Base-by-base conservation (phyloP, 768 basidiomycete genomes). In the Termitomyces sp. region DNA sequence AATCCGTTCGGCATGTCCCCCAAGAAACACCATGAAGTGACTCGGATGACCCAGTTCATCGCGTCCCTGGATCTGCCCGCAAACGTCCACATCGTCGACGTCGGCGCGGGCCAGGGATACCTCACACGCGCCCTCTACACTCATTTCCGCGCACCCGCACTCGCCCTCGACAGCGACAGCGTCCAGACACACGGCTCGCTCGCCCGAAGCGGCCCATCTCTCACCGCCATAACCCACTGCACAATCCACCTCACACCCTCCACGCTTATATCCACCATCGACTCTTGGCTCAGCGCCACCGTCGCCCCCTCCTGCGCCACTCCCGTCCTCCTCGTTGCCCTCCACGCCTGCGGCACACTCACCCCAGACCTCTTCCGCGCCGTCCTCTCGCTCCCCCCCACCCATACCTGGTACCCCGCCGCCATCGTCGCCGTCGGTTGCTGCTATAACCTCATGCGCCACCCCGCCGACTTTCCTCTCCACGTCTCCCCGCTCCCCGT, bases 291-390 rank as follows among this genome's bases (percentile, higher is more conserved):
- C 1, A 3, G 10, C 41, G 10, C 41, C 41, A n/a, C 15, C n/a
- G 9, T 65, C 45, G 45, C 33, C 38, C 33, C 43, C 7, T 48
- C 58, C 33, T 33, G 6, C 70, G 33, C 66, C 7, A 64, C 69
- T 23, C 83, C 84, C 1, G 77, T 88, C 9, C 68, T 87, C 28
- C 70, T 90, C 43, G 79, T 89, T 31, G 89, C 83, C 17, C 75
- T 91, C 37, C 89, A 91, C 60, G 86, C 87, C 1, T 91, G 89
- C 60, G 89, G 89, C 4, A 84, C 87, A 1, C 78, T 91, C 40
- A 87, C 86, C 1, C 77, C 83, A 30, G 83, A 86, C 61, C 75
- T 88, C 26, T 63, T 89, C 45, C 83, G 86, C 33, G 76, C 81
- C 45, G 81, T 80, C 62, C 61, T 69, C 66, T 31, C 47, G 9